Percentiles rank a stretch among this genome's conserved stretches.
Evolutionary conservation across 1,139 yeast species (phyloP).

Genomic region (Pneumocystis jirovecii): DNA sequence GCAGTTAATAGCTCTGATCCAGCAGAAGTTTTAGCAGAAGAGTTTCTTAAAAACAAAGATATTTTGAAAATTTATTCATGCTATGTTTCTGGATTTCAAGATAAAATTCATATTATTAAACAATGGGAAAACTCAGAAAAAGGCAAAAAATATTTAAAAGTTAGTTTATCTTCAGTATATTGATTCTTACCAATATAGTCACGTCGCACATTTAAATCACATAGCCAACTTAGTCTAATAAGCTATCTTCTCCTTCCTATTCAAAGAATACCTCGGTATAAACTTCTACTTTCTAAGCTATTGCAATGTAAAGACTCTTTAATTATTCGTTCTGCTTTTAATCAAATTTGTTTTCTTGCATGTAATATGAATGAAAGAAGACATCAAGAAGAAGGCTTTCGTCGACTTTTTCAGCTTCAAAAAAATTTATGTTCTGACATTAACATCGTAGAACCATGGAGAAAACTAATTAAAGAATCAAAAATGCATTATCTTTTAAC

Average conservation of each 20-base stretch:
- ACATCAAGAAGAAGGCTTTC: not conserved
- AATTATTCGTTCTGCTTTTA: not conserved
- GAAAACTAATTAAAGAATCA: not conserved
- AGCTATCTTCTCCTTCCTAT: not conserved
- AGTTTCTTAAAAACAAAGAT: not conserved
- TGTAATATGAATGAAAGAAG: not conserved
- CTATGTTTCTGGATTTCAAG: not conserved
- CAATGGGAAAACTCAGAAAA: not conserved
- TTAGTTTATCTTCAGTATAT: not conserved
- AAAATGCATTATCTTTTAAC: not conserved
- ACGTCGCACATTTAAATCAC: not conserved
- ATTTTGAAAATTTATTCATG: not conserved
- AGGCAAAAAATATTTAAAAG: not conserved
- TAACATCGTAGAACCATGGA: not conserved
- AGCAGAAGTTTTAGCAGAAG: not conserved
- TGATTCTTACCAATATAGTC: not conserved
- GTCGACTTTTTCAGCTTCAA: not conserved
- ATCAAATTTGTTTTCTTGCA: not conserved
- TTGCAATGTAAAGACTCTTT: not conserved
- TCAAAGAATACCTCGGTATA: not conserved
- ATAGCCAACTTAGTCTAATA: not conserved
- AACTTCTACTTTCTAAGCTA: not conserved
- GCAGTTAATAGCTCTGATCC: not conserved
- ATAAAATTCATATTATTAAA: not conserved
- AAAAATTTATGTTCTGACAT: not conserved